phyloP scores from a whole-genome alignment of 495 filamentous ascomycete species.

The Parmelia sp. region DNA sequence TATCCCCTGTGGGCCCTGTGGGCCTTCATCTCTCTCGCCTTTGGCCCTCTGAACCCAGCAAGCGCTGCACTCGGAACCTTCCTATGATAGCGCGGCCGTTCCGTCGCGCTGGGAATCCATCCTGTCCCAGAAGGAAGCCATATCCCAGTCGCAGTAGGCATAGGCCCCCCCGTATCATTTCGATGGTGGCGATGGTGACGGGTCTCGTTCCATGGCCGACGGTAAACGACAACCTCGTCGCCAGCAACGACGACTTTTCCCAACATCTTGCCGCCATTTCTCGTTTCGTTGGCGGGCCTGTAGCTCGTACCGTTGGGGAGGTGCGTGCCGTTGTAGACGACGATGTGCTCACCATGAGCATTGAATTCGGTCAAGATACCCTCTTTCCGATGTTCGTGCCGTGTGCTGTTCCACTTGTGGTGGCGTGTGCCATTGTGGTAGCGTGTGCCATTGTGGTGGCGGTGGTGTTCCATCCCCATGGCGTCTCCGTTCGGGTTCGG shows the following conservation, averaged over 20 bases:
- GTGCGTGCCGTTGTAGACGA: not conserved
- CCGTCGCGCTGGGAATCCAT: not conserved
- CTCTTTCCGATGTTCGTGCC: not conserved
- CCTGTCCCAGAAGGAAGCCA: slow-evolving; percentile 1
- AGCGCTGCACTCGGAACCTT: not conserved
- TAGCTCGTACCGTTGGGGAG: slow-evolving; percentile 5
- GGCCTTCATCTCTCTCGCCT: not conserved
- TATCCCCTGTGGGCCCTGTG: not conserved
- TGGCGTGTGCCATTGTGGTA: not conserved
- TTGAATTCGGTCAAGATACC: not conserved
- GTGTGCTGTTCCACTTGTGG: not conserved
- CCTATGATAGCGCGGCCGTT: not conserved
- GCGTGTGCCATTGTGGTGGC: not conserved
- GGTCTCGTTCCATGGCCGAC: not conserved
- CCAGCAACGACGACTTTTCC: not conserved
- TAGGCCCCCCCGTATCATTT: not conserved
- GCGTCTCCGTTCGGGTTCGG: not conserved
- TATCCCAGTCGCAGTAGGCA: not conserved
- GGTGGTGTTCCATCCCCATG: not conserved
- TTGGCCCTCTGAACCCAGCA: not conserved
- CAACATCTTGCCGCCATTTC: not conserved
- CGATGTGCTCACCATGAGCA: not conserved
- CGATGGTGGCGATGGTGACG: not conserved
- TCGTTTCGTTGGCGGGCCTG: not conserved
- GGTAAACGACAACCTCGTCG: slow-evolving; percentile 1